phyloP scores from a whole-genome alignment of 306 rosid species.

The Styphnolobium japonicum region DNA sequence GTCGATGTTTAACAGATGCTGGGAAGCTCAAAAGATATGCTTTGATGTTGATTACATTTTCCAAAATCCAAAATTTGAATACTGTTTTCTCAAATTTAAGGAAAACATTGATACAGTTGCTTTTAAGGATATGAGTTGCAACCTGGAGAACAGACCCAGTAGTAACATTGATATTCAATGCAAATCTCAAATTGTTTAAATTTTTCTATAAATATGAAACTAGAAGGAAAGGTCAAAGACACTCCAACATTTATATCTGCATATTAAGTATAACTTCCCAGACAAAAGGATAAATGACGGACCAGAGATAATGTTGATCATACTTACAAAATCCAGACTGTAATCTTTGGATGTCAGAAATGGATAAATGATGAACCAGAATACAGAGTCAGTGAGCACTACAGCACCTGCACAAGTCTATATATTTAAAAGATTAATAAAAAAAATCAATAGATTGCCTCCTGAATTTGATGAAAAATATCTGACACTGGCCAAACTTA shows the following conservation, averaged over 20 bases:
- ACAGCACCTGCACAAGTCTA: conserved; percentile 91
- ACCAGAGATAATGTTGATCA: neutral
- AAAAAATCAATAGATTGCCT: neutral
- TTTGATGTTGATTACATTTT: neutral
- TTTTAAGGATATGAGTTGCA: conserved; percentile 1
- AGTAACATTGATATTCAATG: neutral
- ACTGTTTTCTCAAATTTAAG: neutral
- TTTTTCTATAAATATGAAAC: neutral
- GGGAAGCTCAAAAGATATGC: neutral
- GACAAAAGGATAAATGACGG: neutral
- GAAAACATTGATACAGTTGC: neutral
- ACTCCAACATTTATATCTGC: neutral
- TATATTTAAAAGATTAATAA: conserved; percentile 8
- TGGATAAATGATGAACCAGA: conserved; percentile 85
- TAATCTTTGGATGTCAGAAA: conserved; percentile 43
- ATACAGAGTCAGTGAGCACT: conserved; percentile 70
- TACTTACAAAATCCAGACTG: conserved; percentile 71
- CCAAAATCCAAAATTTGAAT: too few relatives aligned
- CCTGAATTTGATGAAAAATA: neutral
- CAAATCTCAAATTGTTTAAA: neutral
- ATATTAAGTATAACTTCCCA: neutral
- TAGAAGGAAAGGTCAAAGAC: neutral
- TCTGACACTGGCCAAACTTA: neutral
- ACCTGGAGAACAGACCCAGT: neutral
- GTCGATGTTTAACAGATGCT: neutral